Conservation (phyloP, 2,329 filamentous ascomycete species). For the Blastomyces silverae region DNA sequence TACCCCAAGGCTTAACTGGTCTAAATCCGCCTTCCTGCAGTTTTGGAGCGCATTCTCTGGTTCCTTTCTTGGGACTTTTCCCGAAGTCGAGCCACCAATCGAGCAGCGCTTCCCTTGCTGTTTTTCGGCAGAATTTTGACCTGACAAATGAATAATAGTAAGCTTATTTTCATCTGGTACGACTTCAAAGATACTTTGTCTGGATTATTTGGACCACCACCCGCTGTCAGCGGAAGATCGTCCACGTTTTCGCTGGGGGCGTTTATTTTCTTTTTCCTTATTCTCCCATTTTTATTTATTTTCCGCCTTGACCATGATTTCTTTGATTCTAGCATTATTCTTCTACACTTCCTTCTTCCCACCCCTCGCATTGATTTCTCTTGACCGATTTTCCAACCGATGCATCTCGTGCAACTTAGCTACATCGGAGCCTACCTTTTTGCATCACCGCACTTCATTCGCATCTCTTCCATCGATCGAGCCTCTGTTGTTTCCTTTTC, state of each 20-base stretch:
- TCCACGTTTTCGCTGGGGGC: constrained; percentile 17
- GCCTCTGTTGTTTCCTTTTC: constrained; percentile 5
- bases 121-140: constrained; percentile 13
- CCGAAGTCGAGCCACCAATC: constrained; percentile 20
- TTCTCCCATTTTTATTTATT: constrained; percentile 11
- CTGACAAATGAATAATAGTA: constrained; percentile 26
- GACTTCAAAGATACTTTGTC: constrained; percentile 18
- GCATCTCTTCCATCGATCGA: constrained; percentile 4
- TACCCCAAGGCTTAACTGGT: constrained; percentile 11
- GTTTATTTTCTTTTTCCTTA: constrained; percentile 12
- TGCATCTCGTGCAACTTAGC: constrained; percentile 17
- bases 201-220: constrained; percentile 10
- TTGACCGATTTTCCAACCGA: constrained; percentile 12
- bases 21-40: constrained; percentile 10
- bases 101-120: constrained; percentile 13
- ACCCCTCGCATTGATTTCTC: constrained; percentile 1
- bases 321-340: constrained; percentile 3
- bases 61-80: constrained; percentile 13
- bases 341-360: not conserved
- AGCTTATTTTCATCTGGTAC: constrained; percentile 24
- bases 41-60: constrained; percentile 10
- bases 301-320: constrained; percentile 10
- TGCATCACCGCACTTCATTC: constrained; percentile 7
- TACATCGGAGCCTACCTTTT: constrained; percentile 13
- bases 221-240: constrained; percentile 19